A percentile compares a stretch with the other conserved stretches of the same genome.
phyloP scores from a whole-genome alignment of 2,329 filamentous ascomycete species.

The Chaetomiaceae sp. region DNA sequence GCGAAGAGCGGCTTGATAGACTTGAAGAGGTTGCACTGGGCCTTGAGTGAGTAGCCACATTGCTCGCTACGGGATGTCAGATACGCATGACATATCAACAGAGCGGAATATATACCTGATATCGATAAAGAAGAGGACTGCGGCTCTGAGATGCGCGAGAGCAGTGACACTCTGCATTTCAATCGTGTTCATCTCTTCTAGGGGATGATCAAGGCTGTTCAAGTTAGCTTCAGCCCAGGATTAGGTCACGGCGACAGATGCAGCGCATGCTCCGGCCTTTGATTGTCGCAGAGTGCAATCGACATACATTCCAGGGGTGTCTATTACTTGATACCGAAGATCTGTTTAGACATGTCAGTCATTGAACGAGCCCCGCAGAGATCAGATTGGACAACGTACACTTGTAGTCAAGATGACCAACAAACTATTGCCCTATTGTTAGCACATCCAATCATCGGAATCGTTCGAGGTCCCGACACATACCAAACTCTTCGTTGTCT shows the following conservation, averaged over 20 bases:
- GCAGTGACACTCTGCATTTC: constrained; percentile 99
- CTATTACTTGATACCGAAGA: constrained; percentile 65
- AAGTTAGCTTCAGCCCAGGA: neutral
- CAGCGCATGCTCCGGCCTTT: no score
- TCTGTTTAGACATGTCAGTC: constrained; percentile 30
- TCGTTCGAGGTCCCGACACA: neutral
- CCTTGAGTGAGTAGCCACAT: constrained; percentile 88
- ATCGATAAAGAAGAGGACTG: constrained; percentile 58
- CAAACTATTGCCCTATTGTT: constrained; percentile 49
- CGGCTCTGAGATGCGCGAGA: constrained; percentile 91
- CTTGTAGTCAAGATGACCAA: constrained; percentile 97
- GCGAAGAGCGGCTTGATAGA: constrained; percentile 95
- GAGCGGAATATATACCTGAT: constrained; percentile 17
- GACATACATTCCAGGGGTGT: constrained; percentile 81
- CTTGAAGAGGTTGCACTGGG: constrained; percentile 92
- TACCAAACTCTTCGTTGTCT: constrained; percentile 80
- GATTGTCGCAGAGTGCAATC: neutral
- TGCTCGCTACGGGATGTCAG: constrained; percentile 63
- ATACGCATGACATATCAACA: neutral
- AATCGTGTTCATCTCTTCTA: constrained; percentile 99
- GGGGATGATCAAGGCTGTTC: constrained; percentile 71
- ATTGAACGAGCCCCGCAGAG: neutral
- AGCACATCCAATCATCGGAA: neutral
- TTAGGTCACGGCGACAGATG: neutral
- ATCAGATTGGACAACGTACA: constrained; percentile 34